A percentile compares a stretch with the other conserved stretches of the same genome.
Conservation (phyloP, 2,329 filamentous ascomycete species). For the Fusarium circinatum region DNA sequence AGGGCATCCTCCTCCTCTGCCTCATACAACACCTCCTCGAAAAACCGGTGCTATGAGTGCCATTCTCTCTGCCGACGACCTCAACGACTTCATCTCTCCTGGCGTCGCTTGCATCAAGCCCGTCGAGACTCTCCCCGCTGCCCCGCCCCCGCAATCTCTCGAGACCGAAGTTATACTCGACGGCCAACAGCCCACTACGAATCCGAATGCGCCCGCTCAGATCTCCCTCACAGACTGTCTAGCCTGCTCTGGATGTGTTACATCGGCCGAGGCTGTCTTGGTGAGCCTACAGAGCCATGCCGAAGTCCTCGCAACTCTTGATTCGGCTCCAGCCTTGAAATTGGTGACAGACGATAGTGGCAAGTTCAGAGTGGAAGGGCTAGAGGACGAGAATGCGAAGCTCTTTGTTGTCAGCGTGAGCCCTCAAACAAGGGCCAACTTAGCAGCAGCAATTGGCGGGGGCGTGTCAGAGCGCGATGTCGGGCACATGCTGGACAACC, state of each 20-base stretch:
- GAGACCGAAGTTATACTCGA: slow-evolving; percentile 93
- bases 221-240: slow-evolving; percentile 98
- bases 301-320: slow-evolving; percentile 86
- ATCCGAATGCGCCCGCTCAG: slow-evolving; percentile 77
- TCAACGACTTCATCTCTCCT: slow-evolving; percentile 99
- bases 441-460: slow-evolving; percentile 84
- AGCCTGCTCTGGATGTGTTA: slow-evolving; percentile 97
- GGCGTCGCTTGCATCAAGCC: slow-evolving; percentile 99
- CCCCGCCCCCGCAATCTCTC: slow-evolving; percentile 51
- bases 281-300: slow-evolving; percentile 93
- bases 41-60: slow-evolving; percentile 78
- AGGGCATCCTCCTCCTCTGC: not conserved
- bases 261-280: slow-evolving; percentile 95
- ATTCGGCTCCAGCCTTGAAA: slow-evolving; percentile 67
- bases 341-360: slow-evolving; percentile 49
- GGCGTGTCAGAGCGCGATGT: slow-evolving; percentile 77
- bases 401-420: slow-evolving; percentile 93
- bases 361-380: slow-evolving; percentile 57
- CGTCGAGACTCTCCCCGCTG: slow-evolving; percentile 85
- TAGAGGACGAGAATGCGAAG: slow-evolving; percentile 71
- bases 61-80: slow-evolving; percentile 93
- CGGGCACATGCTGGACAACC: slow-evolving; percentile 82
- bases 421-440: slow-evolving; percentile 87
- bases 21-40: not conserved
- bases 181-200: slow-evolving; percentile 72